These are phyloP conservation scores for Trichoderma sp. DNA, from an alignment of 2,329 filamentous ascomycete species.

Conservation along the genomic window DNA sequence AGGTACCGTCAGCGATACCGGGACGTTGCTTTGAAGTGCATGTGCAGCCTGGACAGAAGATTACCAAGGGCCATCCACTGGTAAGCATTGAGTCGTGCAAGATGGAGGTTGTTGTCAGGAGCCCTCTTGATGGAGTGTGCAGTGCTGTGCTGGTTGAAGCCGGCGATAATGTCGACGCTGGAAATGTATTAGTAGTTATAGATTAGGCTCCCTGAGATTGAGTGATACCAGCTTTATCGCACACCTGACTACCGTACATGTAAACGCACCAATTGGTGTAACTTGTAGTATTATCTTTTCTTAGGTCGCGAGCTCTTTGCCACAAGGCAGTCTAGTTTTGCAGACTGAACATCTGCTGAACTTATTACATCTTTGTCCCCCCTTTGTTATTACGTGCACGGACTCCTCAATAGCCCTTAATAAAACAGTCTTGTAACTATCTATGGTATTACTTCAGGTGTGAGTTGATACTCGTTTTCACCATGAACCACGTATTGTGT, in stretches of 20 bases:
- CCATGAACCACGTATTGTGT: too few relatives aligned
- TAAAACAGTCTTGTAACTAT: too few relatives aligned
- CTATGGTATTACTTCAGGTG: too few relatives aligned
- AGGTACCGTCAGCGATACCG: background rate
- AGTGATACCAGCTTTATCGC: background rate
- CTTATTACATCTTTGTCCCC: too few relatives aligned
- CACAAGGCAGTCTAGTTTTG: background rate
- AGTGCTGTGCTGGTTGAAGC: background rate
- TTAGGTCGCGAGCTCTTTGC: background rate
- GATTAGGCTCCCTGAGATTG: background rate
- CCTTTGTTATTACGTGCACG: too few relatives aligned
- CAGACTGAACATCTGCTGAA: background rate
- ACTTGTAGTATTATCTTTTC: background rate
- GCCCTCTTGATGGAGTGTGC: background rate
- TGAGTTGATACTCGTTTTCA: too few relatives aligned
- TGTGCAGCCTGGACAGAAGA: background rate
- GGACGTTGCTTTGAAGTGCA: background rate
- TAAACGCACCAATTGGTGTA: background rate
- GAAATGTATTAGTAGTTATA: background rate
- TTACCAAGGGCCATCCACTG: background rate
- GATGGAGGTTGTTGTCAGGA: background rate
- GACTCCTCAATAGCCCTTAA: too few relatives aligned
- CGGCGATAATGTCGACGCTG: background rate
- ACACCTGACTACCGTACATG: background rate
- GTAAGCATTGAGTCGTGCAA: background rate